These are phyloP conservation scores for Solanum verrucosum DNA, from an alignment of 257 asterid genomes.

Conservation along the genomic window DNA sequence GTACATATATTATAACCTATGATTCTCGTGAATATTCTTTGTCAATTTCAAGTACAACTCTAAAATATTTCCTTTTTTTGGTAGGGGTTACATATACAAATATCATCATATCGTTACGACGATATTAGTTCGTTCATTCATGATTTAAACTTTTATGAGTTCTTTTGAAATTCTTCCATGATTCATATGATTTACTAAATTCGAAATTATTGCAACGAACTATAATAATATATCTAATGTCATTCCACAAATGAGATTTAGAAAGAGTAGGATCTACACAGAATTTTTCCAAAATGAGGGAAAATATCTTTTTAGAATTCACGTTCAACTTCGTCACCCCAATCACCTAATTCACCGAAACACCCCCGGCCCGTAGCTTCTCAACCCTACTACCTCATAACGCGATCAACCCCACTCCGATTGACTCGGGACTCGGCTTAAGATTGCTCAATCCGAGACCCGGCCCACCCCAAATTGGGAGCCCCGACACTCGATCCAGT, in stretches of 20 bases:
- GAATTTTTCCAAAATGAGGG: no score
- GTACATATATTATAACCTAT: neutral
- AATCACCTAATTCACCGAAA: neutral
- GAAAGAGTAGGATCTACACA: no score
- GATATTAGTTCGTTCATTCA: neutral
- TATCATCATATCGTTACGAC: neutral
- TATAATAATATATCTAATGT: no score
- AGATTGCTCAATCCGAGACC: no score
- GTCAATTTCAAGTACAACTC: neutral
- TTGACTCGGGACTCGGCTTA: neutral
- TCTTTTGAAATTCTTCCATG: neutral
- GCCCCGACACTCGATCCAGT: no score
- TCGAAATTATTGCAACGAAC: neutral
- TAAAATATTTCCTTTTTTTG: neutral
- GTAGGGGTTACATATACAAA: neutral
- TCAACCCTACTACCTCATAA: neutral
- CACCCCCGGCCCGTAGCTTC: neutral
- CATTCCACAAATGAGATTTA: no score
- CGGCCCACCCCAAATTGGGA: no score
- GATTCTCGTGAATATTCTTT: neutral
- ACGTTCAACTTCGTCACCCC: neutral
- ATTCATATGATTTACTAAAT: neutral
- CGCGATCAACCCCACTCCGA: neutral
- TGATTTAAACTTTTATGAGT: neutral
- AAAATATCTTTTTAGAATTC: neutral